Evolutionary conservation across 352 stramenopile genomes (phyloP), one percentile per base, ranked within the genome.

Genomic region (Pythium myriotylum): DNA sequence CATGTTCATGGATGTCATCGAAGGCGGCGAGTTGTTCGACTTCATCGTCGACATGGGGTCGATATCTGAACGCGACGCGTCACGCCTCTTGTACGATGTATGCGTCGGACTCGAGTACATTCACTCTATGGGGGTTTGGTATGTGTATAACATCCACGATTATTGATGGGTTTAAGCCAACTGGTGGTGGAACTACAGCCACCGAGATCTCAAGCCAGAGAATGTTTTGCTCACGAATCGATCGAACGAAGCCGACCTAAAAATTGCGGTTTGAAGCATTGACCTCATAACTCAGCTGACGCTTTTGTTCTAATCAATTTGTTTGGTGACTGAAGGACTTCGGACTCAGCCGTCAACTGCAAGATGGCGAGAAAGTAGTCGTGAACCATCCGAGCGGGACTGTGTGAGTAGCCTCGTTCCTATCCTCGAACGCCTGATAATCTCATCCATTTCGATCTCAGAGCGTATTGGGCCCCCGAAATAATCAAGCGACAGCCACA

Each of bases 41-140:
- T 93, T 88, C 55, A 93, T 93, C 27, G 81, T 89, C 17, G 72
- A 88, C 49, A 68, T 66, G 84, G 84, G 84, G 49, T 91, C 84
- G 10, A 79, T 91, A 26, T 90, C 84, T 2, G 84, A 93, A 54
- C 69, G 80, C 27, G 84, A 93, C 50, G 84, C 84, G 2, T 88
- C 78, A 52, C 77, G 74, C 12, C 50, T 93, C 19, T 76, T 91
- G 16, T 74, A 67, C 35, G 80, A 89, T 60, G 78, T 88, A 5
- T 90, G 80, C 54, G 54, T 43, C 9, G 81, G 68, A 42, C 67
- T 92, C n/a, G 70, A 81, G 22, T 89, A 90, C 63, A 69, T 93
- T 48, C 84, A 91, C 52, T 78, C 76, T 13, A 71, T 75, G 35
- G 81, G 77, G 10, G 68, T 91, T 33, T 91, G 84, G 81, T 91